A percentile compares a stretch with the other conserved stretches of the same genome.
These are phyloP conservation scores for Pleurotus eryngii DNA, from an alignment of 768 basidiomycete species.

Conservation along the genomic window DNA sequence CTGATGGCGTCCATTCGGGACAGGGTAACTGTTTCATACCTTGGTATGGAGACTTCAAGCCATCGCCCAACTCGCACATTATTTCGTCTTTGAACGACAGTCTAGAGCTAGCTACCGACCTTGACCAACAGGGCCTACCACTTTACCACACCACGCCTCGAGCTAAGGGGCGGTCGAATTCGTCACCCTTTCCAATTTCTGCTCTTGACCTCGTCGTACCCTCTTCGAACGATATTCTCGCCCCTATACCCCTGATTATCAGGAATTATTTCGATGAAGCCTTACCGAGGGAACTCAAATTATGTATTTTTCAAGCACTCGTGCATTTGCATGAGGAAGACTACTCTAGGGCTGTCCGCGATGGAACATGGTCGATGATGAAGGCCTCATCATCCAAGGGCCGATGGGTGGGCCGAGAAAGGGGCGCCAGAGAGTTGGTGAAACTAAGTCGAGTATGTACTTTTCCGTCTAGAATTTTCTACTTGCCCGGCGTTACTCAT, in stretches of 20 bases:
- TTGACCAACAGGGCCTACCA: conserved; percentile 7
- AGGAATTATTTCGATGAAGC: conserved; percentile 64
- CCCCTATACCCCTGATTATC: conserved; percentile 45
- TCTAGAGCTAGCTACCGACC: conserved; percentile 7
- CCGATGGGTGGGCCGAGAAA: conserved; percentile 75
- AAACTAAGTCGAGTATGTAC: conserved; percentile 72
- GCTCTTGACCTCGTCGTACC: conserved; percentile 51
- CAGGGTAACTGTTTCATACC: conserved; percentile 36
- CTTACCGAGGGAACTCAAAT: conserved; percentile 68
- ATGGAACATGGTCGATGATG: conserved; percentile 55
- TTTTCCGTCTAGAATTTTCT: background rate
- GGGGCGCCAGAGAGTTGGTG: conserved; percentile 74
- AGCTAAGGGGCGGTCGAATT: conserved; percentile 58
- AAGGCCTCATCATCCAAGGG: conserved; percentile 59
- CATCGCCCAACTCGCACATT: conserved; percentile 1
- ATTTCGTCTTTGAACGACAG: conserved; percentile 2
- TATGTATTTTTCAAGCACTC: conserved; percentile 55
- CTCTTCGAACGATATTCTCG: conserved; percentile 46
- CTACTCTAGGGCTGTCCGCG: conserved; percentile 38
- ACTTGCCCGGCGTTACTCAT: background rate
- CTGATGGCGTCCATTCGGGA: conserved; percentile 19
- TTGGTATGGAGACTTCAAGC: conserved; percentile 37
- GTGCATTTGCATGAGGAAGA: conserved; percentile 60
- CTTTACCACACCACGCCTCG: conserved; percentile 27
- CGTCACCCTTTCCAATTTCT: conserved; percentile 60